phyloP scores from a whole-genome alignment of 371 early-diverging fungal genomes.

The Haplosporangium sp. region DNA sequence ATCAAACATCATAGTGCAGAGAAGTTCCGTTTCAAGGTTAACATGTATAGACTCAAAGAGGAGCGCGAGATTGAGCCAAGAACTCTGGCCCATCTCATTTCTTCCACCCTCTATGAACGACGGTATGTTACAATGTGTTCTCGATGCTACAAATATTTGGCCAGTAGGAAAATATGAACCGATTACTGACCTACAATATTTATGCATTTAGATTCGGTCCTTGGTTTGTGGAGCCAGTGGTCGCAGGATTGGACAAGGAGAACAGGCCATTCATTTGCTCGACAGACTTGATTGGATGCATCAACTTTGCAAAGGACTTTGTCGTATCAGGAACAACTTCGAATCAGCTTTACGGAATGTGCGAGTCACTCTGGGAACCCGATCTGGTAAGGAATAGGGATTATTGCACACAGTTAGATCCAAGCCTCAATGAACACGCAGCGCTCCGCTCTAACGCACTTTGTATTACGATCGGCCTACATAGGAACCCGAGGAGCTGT shows the following conservation, averaged over 20 bases:
- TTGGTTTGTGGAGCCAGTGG: slow-evolving; percentile 94
- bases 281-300: slow-evolving; percentile 98
- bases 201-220: slow-evolving; percentile 87
- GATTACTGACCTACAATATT: too few species aligned
- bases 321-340: slow-evolving; percentile 96
- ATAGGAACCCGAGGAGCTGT: slow-evolving; percentile 96
- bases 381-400: slow-evolving; percentile 73
- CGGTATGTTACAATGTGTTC: slow-evolving; percentile 61
- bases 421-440: too few species aligned
- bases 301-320: slow-evolving; percentile 96
- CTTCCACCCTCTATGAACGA: slow-evolving; percentile 97
- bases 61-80: slow-evolving; percentile 97
- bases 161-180: too few species aligned
- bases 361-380: slow-evolving; percentile 98
- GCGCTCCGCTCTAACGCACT: too few species aligned
- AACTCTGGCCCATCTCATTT: slow-evolving; percentile 94
- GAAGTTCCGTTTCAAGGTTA: slow-evolving; percentile 93
- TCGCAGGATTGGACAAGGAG: slow-evolving; percentile 96
- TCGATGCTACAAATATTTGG: too few species aligned
- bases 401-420: background rate
- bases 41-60: slow-evolving; percentile 97
- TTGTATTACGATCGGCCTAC: background rate
- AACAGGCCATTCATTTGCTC: slow-evolving; percentile 94
- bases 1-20: slow-evolving; percentile 66
- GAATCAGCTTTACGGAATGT: slow-evolving; percentile 96